Percentiles rank a stretch among this genome's conserved stretches.
Evolutionary conservation across 805 yeast species (phyloP).

Genomic region (Wickerhamia fluorescens): DNA sequence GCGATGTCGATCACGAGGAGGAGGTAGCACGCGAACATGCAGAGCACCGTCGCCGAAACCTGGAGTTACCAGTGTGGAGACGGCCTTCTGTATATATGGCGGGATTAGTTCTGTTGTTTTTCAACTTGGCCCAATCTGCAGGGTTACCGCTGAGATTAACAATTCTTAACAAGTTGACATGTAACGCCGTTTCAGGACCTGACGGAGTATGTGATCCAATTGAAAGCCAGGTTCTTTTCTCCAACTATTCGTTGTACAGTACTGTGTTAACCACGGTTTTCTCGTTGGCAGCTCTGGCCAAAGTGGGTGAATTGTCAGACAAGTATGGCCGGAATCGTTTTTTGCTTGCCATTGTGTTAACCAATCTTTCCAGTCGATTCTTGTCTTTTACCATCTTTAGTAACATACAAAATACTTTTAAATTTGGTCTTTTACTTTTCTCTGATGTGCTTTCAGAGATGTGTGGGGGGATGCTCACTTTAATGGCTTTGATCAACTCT

Average conservation of each 20-base stretch:
- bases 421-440: slow-evolving; percentile 1
- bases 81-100: slow-evolving; percentile 51
- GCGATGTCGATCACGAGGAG: no score
- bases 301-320: slow-evolving; percentile 7
- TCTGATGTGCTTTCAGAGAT: slow-evolving; percentile 1
- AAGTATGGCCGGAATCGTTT: slow-evolving; percentile 6
- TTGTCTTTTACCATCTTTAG: slow-evolving; percentile 1
- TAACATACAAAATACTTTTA: not conserved
- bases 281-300: slow-evolving; percentile 3
- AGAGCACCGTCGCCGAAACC: slow-evolving; percentile 41
- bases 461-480: slow-evolving; percentile 4
- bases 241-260: slow-evolving; percentile 4
- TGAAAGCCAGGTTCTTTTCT: slow-evolving; percentile 4
- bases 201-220: slow-evolving; percentile 8
- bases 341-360: slow-evolving; percentile 1
- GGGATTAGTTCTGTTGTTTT: slow-evolving; percentile 33
- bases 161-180: slow-evolving; percentile 23
- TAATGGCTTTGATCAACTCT: slow-evolving; percentile 4
- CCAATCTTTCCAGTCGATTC: not conserved
- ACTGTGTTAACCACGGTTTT: slow-evolving; percentile 2
- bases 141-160: slow-evolving; percentile 36
- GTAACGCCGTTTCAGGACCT: slow-evolving; percentile 3
- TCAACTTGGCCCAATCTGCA: slow-evolving; percentile 34
- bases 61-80: slow-evolving; percentile 42
- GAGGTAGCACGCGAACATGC: no score